phyloP scores from a whole-genome alignment of 257 asterid species.

The Solanum corneliomulleri region DNA sequence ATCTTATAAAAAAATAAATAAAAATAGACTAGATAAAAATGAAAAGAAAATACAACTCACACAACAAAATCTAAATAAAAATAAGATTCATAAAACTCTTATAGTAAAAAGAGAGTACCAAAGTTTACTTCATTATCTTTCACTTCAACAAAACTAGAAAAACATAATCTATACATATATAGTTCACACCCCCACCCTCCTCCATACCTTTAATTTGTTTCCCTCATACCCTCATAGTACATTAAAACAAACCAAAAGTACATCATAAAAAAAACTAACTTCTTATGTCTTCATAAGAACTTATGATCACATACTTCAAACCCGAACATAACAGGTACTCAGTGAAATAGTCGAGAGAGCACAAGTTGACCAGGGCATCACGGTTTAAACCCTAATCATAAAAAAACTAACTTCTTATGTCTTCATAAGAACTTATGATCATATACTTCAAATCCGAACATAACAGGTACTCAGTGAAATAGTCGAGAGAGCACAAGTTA shows the following conservation, averaged over 20 bases:
- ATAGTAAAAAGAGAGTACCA: constrained; percentile 5
- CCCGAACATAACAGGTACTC: background rate
- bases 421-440: background rate
- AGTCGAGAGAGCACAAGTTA: background rate
- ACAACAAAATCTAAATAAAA: background rate
- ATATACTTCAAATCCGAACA: background rate
- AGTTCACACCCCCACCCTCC: background rate
- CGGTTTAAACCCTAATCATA: constrained; percentile 36
- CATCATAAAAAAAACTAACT: background rate
- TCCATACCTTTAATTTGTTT: background rate
- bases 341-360: background rate
- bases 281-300: background rate
- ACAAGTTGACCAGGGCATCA: background rate
- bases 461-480: background rate
- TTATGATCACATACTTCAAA: background rate
- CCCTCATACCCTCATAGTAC: background rate
- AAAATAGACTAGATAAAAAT: background rate
- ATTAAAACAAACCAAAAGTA: background rate
- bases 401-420: background rate
- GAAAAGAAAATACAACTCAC: background rate
- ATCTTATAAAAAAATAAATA: background rate
- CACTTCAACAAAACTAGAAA: background rate
- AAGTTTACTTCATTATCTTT: background rate
- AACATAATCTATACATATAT: background rate
- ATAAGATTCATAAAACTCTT: background rate